Percentiles rank a stretch among this genome's conserved stretches.
These are phyloP conservation scores for Vigna angularis DNA, from an alignment of 306 rosid genomes.

Conservation along the genomic window DNA sequence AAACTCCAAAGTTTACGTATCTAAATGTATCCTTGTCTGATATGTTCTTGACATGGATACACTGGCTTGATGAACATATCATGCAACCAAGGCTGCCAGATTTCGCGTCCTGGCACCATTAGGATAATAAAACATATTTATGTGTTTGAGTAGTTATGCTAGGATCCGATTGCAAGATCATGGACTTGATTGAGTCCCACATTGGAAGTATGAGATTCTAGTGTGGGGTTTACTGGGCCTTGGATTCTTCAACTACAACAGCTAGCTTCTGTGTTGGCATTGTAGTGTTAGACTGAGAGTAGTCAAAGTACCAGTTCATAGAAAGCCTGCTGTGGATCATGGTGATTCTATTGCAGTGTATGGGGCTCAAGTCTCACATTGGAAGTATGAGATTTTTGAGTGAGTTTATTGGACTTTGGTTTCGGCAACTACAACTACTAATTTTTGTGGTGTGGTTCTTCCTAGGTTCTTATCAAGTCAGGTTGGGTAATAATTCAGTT, in stretches of 20 bases:
- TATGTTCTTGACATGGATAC: too few species aligned
- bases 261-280: not conserved
- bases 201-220: not conserved
- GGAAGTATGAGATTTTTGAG: not conserved
- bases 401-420: not conserved
- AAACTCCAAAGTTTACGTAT: too few species aligned
- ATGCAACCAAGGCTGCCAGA: not conserved
- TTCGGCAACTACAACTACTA: not conserved
- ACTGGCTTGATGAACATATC: too few species aligned
- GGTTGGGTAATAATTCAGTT: not conserved
- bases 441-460: not conserved
- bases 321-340: not conserved
- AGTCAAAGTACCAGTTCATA: not conserved
- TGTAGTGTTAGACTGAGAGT: not conserved
- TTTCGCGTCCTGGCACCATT: not conserved
- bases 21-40: too few species aligned
- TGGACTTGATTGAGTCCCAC: not conserved
- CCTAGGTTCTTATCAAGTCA: not conserved
- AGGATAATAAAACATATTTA: slow-evolving; percentile 10
- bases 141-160: not conserved
- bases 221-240: not conserved
- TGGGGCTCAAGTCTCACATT: not conserved
- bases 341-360: not conserved
- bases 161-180: not conserved
- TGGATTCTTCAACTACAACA: not conserved